Percentiles rank a stretch among this genome's conserved stretches.
These are phyloP conservation scores for Irpex rosettiformis DNA, from an alignment of 1,284 basidiomycete species.

Conservation along the genomic window DNA sequence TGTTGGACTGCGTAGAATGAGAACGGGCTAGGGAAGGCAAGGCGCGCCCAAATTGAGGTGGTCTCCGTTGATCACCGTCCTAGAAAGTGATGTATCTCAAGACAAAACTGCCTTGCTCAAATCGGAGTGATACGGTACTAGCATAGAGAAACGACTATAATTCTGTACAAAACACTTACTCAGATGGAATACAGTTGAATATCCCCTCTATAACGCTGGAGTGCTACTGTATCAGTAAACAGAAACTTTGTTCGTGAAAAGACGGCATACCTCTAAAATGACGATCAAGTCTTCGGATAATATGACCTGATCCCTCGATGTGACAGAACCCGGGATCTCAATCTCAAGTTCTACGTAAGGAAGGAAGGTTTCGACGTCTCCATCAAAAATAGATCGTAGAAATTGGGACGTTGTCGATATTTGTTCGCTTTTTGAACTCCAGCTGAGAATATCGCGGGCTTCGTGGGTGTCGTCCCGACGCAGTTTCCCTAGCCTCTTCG, in stretches of 20 bases:
- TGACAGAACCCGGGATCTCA: background rate
- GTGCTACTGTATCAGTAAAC: background rate
- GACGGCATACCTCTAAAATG: conserved; percentile 2
- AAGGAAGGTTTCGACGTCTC: background rate
- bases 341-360: background rate
- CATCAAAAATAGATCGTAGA: background rate
- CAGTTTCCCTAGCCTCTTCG: background rate
- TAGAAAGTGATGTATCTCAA: too few relatives aligned
- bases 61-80: too few relatives aligned
- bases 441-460: too few relatives aligned
- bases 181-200: background rate
- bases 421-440: background rate
- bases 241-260: background rate
- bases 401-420: too few relatives aligned
- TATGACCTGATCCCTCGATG: background rate
- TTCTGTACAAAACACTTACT: too few relatives aligned
- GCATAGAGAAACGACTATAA: too few relatives aligned
- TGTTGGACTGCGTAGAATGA: too few relatives aligned
- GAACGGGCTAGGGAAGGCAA: too few relatives aligned
- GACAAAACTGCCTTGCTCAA: too few relatives aligned
- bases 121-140: too few relatives aligned
- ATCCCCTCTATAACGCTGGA: background rate
- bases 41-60: too few relatives aligned
- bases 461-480: background rate
- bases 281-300: conserved; percentile 8